Evolutionary conservation across 2,329 filamentous ascomycete genomes (phyloP).

Genomic region (Venturiaceae sp.): DNA sequence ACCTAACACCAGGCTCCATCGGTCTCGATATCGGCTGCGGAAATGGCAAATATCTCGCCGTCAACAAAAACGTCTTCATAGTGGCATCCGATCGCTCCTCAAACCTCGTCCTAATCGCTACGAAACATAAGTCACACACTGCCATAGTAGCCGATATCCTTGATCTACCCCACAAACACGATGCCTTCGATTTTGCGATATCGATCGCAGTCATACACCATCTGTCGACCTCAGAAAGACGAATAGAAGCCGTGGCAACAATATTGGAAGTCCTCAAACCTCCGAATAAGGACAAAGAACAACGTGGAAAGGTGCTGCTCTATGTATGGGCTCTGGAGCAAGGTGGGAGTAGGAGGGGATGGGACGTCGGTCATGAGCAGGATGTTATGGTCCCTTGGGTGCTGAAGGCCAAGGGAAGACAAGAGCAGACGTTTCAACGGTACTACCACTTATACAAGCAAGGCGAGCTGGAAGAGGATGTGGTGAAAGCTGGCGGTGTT

Average conservation of each 20-base stretch:
- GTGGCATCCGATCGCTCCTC: constrained; percentile 64
- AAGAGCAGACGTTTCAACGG: constrained; percentile 59
- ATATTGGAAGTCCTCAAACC: constrained; percentile 57
- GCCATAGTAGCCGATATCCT: constrained; percentile 75
- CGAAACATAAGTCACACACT: constrained; percentile 50
- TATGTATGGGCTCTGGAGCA: constrained; percentile 98
- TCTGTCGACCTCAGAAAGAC: constrained; percentile 65
- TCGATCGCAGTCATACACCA: constrained; percentile 94
- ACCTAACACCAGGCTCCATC: constrained; percentile 58
- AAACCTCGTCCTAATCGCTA: constrained; percentile 49
- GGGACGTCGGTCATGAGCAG: constrained; percentile 74
- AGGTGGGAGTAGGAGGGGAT: constrained; percentile 73
- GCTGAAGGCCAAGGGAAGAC: constrained; percentile 28
- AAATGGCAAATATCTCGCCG: constrained; percentile 87
- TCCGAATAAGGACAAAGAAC: not conserved
- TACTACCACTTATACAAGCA: constrained; percentile 91
- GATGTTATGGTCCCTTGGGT: constrained; percentile 97
- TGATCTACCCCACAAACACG: constrained; percentile 62
- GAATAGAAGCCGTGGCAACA: constrained; percentile 60
- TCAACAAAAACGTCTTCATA: constrained; percentile 70
- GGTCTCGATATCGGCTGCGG: constrained; percentile 91
- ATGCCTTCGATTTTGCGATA: constrained; percentile 75
- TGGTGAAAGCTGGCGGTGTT: constrained; percentile 61
- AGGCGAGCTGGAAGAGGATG: constrained; percentile 77
- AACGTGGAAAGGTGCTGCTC: constrained; percentile 60